phyloP scores from a whole-genome alignment of 2,329 filamentous ascomycete genomes.

The Pestalotiopsis sp. region DNA sequence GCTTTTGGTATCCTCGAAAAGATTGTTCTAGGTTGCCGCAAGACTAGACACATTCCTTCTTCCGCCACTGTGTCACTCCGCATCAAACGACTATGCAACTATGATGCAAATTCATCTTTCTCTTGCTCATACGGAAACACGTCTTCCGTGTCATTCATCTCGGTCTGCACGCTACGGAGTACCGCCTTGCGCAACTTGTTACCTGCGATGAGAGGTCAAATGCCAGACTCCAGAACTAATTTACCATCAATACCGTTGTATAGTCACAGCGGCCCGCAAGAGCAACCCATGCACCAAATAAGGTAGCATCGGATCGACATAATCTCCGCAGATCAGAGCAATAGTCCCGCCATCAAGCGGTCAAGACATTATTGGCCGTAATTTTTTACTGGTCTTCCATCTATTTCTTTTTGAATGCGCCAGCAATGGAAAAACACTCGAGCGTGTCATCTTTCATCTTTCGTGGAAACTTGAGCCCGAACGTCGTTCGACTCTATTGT shows the following conservation, averaged over 20 bases:
- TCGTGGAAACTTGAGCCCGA: too few species aligned
- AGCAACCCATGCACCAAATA: neutral
- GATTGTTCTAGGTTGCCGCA: neutral
- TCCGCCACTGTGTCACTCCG: neutral
- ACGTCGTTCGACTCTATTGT: too few species aligned
- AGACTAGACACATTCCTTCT: neutral
- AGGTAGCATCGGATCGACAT: neutral
- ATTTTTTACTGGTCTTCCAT: neutral
- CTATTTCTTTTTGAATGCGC: neutral
- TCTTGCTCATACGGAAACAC: slow-evolving; percentile 4
- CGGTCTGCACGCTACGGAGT: neutral
- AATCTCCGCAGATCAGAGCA: neutral
- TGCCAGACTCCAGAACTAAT: neutral
- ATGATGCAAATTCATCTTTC: slow-evolving; percentile 2
- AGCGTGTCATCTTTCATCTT: too few species aligned
- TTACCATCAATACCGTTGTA: neutral
- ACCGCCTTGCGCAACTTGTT: neutral
- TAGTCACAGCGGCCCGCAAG: neutral
- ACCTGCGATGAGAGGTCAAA: neutral
- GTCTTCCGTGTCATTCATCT: neutral
- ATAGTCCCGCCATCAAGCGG: neutral
- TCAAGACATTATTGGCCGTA: neutral
- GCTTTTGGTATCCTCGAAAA: neutral
- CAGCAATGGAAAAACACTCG: too few species aligned
- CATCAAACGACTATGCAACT: neutral